Evolutionary conservation across 257 asterid genomes (phyloP).

Genomic region (Fraxinus anomala): DNA sequence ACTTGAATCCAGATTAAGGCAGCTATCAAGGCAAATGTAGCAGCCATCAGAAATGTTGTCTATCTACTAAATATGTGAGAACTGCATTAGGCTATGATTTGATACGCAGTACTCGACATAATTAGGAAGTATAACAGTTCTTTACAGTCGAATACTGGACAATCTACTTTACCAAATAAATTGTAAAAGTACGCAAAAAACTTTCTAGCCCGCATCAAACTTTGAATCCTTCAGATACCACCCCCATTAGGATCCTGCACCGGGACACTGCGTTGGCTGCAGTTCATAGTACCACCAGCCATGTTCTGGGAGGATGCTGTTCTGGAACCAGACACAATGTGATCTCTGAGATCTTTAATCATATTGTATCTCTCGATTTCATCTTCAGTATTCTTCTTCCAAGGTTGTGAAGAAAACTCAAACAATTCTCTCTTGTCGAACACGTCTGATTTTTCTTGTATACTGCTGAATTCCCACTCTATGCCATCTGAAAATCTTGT

Average conservation of each 20-base stretch:
- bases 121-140: not conserved
- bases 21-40: not conserved
- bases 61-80: not conserved
- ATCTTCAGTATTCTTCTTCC: constrained; percentile 63
- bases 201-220: constrained; percentile 24
- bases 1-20: constrained; percentile 23
- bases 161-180: constrained; percentile 3
- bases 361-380: constrained; percentile 81
- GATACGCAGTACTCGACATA: not conserved
- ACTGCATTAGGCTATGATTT: not conserved
- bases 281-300: not conserved
- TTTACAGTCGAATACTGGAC: not conserved
- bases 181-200: not conserved
- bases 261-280: constrained; percentile 29
- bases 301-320: constrained; percentile 49
- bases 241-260: constrained; percentile 47
- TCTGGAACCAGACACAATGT: constrained; percentile 68
- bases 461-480: constrained; percentile 54
- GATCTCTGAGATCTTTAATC: constrained; percentile 85
- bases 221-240: constrained; percentile 36
- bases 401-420: constrained; percentile 53
- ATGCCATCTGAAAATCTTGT: constrained; percentile 50
- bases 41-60: constrained; percentile 8
- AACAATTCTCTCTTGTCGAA: constrained; percentile 41
- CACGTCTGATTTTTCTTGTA: constrained; percentile 39